These are phyloP conservation scores for Heritiera littoralis DNA, from an alignment of 345 rosid species.

Conservation along the genomic window DNA sequence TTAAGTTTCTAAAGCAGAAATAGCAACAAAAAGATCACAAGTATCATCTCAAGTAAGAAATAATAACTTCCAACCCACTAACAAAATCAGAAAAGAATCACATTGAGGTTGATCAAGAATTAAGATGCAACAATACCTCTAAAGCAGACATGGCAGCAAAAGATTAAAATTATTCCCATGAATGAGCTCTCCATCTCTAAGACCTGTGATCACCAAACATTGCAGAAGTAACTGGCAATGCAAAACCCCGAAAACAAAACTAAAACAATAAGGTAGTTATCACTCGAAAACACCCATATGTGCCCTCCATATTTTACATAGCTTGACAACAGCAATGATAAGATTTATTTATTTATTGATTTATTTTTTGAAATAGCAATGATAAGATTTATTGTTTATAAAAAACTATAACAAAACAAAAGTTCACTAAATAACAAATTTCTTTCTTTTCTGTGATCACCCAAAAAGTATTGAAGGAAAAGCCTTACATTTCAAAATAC, in stretches of 20 bases:
- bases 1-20: background rate
- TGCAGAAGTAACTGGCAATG: background rate
- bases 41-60: conserved; percentile 6
- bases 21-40: background rate
- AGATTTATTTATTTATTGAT: too few species aligned
- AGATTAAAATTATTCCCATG: conserved; percentile 69
- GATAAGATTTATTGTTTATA: background rate
- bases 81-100: background rate
- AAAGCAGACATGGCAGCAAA: conserved; percentile 97
- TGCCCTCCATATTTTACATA: background rate
- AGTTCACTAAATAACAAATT: too few species aligned
- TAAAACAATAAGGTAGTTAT: background rate
- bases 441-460: background rate
- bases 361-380: background rate
- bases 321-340: background rate
- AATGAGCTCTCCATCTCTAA: conserved; percentile 29
- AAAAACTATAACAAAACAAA: background rate
- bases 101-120: background rate
- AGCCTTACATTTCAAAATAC: background rate
- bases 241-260: background rate
- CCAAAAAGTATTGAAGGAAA: background rate
- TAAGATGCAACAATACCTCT: conserved; percentile 58
- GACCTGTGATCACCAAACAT: conserved; percentile 22
- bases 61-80: background rate
- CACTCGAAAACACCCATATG: conserved; percentile 13